Percentiles rank a stretch among this genome's conserved stretches.
Evolutionary conservation across 352 stramenopile species (phyloP).

Genomic region (Phytophthora chlamydospora): DNA sequence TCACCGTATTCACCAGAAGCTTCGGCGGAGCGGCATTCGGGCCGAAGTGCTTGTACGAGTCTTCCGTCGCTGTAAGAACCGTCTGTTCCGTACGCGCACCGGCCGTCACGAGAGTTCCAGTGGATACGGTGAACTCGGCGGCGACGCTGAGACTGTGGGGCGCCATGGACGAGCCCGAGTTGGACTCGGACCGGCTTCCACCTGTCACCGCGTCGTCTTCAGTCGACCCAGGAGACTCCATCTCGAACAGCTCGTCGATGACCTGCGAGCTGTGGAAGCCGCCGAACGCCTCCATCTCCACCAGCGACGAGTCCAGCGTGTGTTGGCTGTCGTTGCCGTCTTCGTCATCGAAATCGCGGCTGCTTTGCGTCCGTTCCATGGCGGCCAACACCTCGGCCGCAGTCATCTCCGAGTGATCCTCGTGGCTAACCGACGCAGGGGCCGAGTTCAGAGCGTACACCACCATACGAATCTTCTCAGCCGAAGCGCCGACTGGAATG

Average conservation of each 20-base stretch:
- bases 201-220: slow-evolving; percentile 37
- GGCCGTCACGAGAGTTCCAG: slow-evolving; percentile 61
- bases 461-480: slow-evolving; percentile 79
- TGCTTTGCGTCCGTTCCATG: slow-evolving; percentile 65
- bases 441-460: slow-evolving; percentile 67
- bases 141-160: slow-evolving; percentile 60
- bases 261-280: slow-evolving; percentile 49
- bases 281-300: slow-evolving; percentile 46
- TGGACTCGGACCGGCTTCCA: slow-evolving; percentile 33
- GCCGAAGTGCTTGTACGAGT: slow-evolving; percentile 79
- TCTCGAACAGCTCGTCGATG: slow-evolving; percentile 86
- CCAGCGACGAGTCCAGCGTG: slow-evolving; percentile 59
- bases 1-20: slow-evolving; percentile 80
- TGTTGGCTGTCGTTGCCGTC: slow-evolving; percentile 40
- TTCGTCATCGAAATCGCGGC: slow-evolving; percentile 37
- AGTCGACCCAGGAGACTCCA: slow-evolving; percentile 66
- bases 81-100: slow-evolving; percentile 70
- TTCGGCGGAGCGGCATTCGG: slow-evolving; percentile 63
- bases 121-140: slow-evolving; percentile 80
- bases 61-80: slow-evolving; percentile 60
- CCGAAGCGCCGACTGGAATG: slow-evolving; percentile 58
- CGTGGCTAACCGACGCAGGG: slow-evolving; percentile 45
- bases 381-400: slow-evolving; percentile 72
- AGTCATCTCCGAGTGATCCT: slow-evolving; percentile 79
- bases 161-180: slow-evolving; percentile 28